These are phyloP conservation scores for Cercophora newfieldiana DNA, from an alignment of 495 filamentous ascomycete genomes.

Conservation along the genomic window DNA sequence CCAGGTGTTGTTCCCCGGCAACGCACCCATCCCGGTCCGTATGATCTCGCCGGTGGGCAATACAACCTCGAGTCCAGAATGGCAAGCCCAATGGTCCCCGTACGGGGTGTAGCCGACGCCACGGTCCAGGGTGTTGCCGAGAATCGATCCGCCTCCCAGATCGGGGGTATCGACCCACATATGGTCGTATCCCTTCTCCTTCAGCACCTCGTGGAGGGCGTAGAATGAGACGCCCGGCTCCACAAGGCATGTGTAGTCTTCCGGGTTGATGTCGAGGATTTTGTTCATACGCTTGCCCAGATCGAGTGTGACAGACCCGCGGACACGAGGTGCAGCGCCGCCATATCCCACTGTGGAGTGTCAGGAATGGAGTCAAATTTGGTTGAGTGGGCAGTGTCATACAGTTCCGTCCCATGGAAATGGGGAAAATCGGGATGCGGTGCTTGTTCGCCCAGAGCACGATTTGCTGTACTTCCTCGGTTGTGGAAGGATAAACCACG, in stretches of 20 bases:
- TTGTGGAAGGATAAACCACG: conserved; percentile 48
- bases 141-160: conserved; percentile 51
- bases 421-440: conserved; percentile 54
- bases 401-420: conserved; percentile 54
- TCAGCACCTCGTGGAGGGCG: conserved; percentile 52
- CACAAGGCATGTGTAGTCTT: conserved; percentile 49
- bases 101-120: conserved; percentile 58
- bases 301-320: conserved; percentile 55
- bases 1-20: conserved; percentile 49
- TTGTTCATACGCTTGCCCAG: conserved; percentile 55
- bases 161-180: conserved; percentile 58
- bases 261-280: background rate
- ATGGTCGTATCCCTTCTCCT: conserved; percentile 37
- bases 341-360: conserved; percentile 51
- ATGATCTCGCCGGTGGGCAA: conserved; percentile 56
- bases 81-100: conserved; percentile 55
- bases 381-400: background rate
- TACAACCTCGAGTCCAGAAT: conserved; percentile 58
- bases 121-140: conserved; percentile 55
- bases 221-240: conserved; percentile 62
- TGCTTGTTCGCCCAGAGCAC: conserved; percentile 50
- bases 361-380: background rate
- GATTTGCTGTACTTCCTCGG: conserved; percentile 49
- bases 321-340: conserved; percentile 56
- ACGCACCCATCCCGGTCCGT: conserved; percentile 60